phyloP scores from a whole-genome alignment of 768 basidiomycete genomes.

The Naganishia friedmannii region DNA sequence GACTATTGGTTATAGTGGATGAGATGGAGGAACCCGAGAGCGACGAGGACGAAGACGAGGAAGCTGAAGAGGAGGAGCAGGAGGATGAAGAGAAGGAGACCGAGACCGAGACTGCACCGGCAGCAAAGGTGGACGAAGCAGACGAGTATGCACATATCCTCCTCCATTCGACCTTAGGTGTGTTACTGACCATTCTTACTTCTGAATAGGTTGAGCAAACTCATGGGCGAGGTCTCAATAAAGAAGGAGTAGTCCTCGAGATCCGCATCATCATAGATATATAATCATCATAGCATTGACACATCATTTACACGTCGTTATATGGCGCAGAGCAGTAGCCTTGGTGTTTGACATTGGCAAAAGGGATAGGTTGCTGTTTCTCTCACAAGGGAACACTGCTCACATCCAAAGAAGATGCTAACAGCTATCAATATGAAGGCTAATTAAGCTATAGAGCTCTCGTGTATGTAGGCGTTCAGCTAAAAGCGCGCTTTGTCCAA shows the following conservation, averaged over 20 bases:
- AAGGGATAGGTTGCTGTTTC: too few relatives aligned
- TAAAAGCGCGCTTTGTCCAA: background rate
- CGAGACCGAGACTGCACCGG: background rate
- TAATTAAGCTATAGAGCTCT: background rate
- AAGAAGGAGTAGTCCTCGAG: slow-evolving; percentile 2
- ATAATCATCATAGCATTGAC: slow-evolving; percentile 3
- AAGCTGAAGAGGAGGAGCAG: slow-evolving; percentile 43
- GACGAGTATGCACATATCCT: slow-evolving; percentile 7
- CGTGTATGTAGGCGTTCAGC: background rate
- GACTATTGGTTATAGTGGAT: slow-evolving; percentile 52
- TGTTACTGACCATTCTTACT: background rate
- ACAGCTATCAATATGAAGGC: background rate
- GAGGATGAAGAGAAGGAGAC: slow-evolving; percentile 31
- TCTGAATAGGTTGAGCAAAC: slow-evolving; percentile 9
- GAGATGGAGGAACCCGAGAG: slow-evolving; percentile 69
- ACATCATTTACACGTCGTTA: background rate
- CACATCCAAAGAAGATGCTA: background rate
- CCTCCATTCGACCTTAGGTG: background rate
- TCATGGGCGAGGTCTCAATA: slow-evolving; percentile 16
- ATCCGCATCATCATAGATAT: background rate
- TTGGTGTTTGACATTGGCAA: too few relatives aligned
- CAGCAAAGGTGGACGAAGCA: slow-evolving; percentile 5
- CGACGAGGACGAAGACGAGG: slow-evolving; percentile 65
- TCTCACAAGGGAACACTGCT: background rate
- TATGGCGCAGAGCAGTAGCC: too few relatives aligned